These are phyloP conservation scores for Pestalotiopsis fici DNA, from an alignment of 2,329 filamentous ascomycete genomes.

Conservation along the genomic window DNA sequence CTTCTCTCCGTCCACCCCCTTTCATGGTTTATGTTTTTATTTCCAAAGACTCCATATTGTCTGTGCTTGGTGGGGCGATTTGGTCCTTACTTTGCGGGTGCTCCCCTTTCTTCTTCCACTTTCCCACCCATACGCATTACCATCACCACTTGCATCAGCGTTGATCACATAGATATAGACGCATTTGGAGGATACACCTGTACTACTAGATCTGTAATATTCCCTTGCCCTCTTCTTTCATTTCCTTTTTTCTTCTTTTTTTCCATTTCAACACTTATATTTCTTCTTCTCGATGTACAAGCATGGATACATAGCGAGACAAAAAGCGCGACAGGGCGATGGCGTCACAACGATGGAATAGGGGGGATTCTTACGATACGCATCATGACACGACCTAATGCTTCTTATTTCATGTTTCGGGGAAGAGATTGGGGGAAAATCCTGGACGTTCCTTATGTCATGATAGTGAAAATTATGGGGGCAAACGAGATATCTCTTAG, in stretches of 20 bases:
- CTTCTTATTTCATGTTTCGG: background rate
- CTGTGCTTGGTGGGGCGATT: background rate
- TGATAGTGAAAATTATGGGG: background rate
- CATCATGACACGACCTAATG: slow-evolving; percentile 4
- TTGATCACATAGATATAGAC: slow-evolving; percentile 5
- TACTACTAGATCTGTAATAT: slow-evolving; percentile 6
- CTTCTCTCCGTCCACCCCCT: background rate
- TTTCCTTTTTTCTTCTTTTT: slow-evolving; percentile 11
- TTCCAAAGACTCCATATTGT: background rate
- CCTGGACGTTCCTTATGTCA: slow-evolving; percentile 4
- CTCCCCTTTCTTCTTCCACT: background rate
- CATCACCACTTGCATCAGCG: slow-evolving; percentile 1
- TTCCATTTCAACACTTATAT: background rate
- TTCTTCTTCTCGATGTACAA: background rate
- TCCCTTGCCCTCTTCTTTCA: slow-evolving; percentile 9
- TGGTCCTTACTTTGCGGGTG: background rate
- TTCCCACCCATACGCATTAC: background rate
- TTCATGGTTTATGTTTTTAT: slow-evolving; percentile 7
- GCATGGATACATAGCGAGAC: background rate
- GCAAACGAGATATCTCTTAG: background rate
- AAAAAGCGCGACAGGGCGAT: slow-evolving; percentile 2
- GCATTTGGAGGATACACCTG: slow-evolving; percentile 9
- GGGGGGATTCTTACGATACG: background rate
- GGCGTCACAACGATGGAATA: background rate
- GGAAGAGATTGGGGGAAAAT: background rate